Percentiles rank a stretch among this genome's conserved stretches.
Evolutionary conservation across 1,284 basidiomycete species (phyloP).

Genomic region (Ceratobasidium sp.): DNA sequence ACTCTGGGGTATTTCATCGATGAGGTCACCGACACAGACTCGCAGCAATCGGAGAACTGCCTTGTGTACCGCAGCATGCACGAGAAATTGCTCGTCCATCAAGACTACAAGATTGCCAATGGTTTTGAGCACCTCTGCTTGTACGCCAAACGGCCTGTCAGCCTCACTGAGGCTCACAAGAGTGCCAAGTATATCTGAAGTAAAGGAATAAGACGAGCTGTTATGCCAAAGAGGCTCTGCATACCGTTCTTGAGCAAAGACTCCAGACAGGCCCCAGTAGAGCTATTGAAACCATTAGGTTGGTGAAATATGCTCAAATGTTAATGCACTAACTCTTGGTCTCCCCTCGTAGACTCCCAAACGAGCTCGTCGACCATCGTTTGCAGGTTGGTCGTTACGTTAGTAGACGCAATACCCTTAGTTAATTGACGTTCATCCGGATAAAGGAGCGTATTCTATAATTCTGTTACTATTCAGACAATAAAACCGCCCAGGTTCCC

Average conservation of each 20-base stretch:
- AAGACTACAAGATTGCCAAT: slow-evolving; percentile 88
- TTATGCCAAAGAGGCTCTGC: slow-evolving; percentile 41
- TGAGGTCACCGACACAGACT: slow-evolving; percentile 87
- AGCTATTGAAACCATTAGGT: slow-evolving; percentile 56
- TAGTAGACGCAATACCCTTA: slow-evolving; percentile 80
- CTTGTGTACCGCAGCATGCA: slow-evolving; percentile 88
- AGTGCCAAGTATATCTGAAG: slow-evolving; percentile 75
- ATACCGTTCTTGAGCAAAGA: slow-evolving; percentile 87
- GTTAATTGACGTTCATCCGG: slow-evolving; percentile 83
- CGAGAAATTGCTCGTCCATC: slow-evolving; percentile 87
- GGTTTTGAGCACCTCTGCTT: slow-evolving; percentile 81
- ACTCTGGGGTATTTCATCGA: slow-evolving; percentile 82
- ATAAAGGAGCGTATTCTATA: slow-evolving; percentile 73
- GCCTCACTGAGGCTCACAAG: slow-evolving; percentile 85
- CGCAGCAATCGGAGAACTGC: slow-evolving; percentile 86
- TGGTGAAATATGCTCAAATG: slow-evolving; percentile 2
- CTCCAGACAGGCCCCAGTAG: slow-evolving; percentile 86
- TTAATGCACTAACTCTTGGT: slow-evolving; percentile 75
- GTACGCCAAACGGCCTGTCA: slow-evolving; percentile 83
- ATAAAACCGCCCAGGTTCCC: not conserved
- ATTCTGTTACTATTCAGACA: slow-evolving; percentile 35
- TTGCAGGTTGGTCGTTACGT: slow-evolving; percentile 77
- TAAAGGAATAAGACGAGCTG: not conserved
- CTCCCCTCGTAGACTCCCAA: slow-evolving; percentile 79
- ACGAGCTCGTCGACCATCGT: slow-evolving; percentile 89